Percentiles rank a stretch among this genome's conserved stretches.
Evolutionary conservation across 2,329 filamentous ascomycete genomes (phyloP).

Genomic region (Hypocreales sp.): DNA sequence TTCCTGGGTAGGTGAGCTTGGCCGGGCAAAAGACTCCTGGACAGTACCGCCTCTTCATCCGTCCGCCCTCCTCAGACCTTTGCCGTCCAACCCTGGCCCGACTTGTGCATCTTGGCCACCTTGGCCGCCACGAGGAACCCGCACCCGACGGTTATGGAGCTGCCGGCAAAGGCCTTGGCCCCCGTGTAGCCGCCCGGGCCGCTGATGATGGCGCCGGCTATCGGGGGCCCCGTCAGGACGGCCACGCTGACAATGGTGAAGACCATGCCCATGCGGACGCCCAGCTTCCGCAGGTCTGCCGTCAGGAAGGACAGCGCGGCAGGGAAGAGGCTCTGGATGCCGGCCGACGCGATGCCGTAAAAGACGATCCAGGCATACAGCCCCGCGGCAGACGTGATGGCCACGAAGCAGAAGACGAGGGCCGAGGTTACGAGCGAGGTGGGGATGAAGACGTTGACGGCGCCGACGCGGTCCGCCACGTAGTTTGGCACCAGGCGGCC

Average conservation of each 20-base stretch:
- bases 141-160: constrained; percentile 18
- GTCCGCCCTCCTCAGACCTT: too few relatives aligned
- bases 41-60: too few relatives aligned
- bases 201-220: constrained; percentile 31
- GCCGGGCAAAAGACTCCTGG: too few relatives aligned
- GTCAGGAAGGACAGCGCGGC: constrained; percentile 39
- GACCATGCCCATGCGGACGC: constrained; percentile 41
- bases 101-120: constrained; percentile 20
- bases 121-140: constrained; percentile 23
- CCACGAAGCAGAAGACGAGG: constrained; percentile 41
- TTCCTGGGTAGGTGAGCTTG: too few relatives aligned
- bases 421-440: constrained; percentile 22
- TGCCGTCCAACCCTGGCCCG: constrained; percentile 19
- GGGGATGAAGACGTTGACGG: constrained; percentile 45
- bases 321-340: constrained; percentile 49
- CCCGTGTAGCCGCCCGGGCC: constrained; percentile 25
- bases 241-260: constrained; percentile 40
- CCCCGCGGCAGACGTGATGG: constrained; percentile 28
- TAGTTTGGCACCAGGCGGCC: constrained; percentile 43
- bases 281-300: constrained; percentile 32
- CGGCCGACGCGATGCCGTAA: constrained; percentile 47
- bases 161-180: constrained; percentile 32
- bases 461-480: constrained; percentile 41
- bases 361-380: constrained; percentile 46
- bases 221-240: constrained; percentile 34